Evolutionary conservation across 2,329 filamentous ascomycete species (phyloP).

Genomic region (Cercospora sp.): DNA sequence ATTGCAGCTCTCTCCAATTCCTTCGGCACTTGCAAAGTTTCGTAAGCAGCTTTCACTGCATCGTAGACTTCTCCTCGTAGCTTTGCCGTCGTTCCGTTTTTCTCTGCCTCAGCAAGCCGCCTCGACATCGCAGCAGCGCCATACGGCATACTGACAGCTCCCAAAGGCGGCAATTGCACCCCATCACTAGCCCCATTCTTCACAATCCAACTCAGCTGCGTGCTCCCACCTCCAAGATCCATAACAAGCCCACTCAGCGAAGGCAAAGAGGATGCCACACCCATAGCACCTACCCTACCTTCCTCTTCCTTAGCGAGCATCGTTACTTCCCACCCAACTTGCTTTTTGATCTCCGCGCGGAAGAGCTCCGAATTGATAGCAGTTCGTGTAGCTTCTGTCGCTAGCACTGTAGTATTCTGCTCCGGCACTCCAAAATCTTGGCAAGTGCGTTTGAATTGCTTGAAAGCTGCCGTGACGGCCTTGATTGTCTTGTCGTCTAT

Average conservation of each 20-base stretch:
- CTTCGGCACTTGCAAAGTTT: slow-evolving; percentile 56
- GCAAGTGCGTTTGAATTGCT: slow-evolving; percentile 71
- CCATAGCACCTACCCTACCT: slow-evolving; percentile 78
- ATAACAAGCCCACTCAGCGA: slow-evolving; percentile 77
- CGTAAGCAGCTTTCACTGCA: slow-evolving; percentile 51
- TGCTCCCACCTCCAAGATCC: slow-evolving; percentile 76
- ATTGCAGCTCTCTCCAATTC: slow-evolving; percentile 49
- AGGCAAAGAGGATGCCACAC: slow-evolving; percentile 72
- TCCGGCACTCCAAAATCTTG: slow-evolving; percentile 66
- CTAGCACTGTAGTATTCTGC: slow-evolving; percentile 71
- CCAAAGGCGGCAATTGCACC: slow-evolving; percentile 54
- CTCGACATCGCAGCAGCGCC: slow-evolving; percentile 66
- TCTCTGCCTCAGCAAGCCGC: slow-evolving; percentile 51
- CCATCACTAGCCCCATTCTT: slow-evolving; percentile 50
- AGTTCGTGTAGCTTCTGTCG: slow-evolving; percentile 84
- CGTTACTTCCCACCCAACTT: slow-evolving; percentile 67
- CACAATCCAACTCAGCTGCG: slow-evolving; percentile 67
- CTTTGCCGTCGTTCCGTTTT: slow-evolving; percentile 42
- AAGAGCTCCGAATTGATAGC: slow-evolving; percentile 73
- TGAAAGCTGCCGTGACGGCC: slow-evolving; percentile 65
- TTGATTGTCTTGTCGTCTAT: slow-evolving; percentile 62
- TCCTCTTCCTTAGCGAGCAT: slow-evolving; percentile 78
- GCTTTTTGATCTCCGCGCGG: slow-evolving; percentile 61
- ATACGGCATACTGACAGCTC: slow-evolving; percentile 67
- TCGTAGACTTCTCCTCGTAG: slow-evolving; percentile 51